Conservation (phyloP, 495 filamentous ascomycete genomes). For the Trichoderma erinaceum region DNA sequence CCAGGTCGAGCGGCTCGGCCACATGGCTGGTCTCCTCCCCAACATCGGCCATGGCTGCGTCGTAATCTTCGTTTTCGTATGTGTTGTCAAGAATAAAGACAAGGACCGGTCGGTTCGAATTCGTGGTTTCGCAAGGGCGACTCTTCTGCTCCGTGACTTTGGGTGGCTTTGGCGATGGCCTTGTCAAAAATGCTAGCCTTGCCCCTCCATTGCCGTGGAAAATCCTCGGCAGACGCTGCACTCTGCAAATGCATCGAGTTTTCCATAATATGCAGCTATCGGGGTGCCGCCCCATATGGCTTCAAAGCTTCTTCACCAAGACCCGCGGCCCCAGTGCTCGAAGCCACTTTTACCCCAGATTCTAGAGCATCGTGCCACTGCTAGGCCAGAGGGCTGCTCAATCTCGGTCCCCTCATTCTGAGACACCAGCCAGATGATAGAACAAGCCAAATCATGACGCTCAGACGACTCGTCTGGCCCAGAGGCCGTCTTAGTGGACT, state of each 20-base stretch:
- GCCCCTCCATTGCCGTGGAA: constrained; percentile 5
- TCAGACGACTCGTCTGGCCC: neutral
- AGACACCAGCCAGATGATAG: neutral
- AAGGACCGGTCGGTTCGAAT: neutral
- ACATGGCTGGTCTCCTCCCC: constrained; percentile 62
- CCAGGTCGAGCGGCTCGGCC: constrained; percentile 88
- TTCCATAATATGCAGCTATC: neutral
- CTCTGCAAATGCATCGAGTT: neutral
- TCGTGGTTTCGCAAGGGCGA: neutral
- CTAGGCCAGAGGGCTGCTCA: neutral
- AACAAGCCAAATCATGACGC: neutral
- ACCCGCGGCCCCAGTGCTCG: constrained; percentile 3
- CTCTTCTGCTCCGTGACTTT: neutral
- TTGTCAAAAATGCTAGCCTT: constrained; percentile 5
- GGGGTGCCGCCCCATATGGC: constrained; percentile 3
- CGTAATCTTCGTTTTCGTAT: neutral
- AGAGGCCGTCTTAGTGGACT: neutral
- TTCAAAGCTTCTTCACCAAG: constrained; percentile 1
- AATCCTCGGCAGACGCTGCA: neutral
- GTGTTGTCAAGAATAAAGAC: neutral
- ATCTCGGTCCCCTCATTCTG: neutral
- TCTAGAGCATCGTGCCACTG: neutral
- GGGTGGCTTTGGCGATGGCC: neutral
- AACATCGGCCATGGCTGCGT: constrained; percentile 58
- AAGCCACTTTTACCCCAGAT: constrained; percentile 13